Conservation (phyloP, 192 early-diverging fungal genomes). For the Allomyces macrogynus region DNA sequence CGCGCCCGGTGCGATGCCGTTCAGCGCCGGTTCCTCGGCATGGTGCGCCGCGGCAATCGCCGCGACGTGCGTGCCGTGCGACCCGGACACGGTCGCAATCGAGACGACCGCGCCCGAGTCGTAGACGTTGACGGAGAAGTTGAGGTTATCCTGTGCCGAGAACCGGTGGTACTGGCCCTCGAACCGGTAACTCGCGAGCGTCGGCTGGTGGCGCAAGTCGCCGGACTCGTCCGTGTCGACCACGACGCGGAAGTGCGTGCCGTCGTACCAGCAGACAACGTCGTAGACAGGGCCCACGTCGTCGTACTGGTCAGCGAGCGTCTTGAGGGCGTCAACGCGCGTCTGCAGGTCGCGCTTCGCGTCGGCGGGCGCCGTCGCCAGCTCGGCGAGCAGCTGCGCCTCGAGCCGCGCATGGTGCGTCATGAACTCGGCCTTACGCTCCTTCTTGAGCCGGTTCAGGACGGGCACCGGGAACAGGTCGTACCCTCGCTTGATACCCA, state of each 20-base stretch:
- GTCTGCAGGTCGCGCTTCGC: slow-evolving; percentile 36
- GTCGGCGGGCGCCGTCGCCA: slow-evolving; percentile 20
- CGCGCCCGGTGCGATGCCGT: slow-evolving; percentile 88
- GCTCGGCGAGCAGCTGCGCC: slow-evolving; percentile 18
- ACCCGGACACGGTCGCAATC: slow-evolving; percentile 64
- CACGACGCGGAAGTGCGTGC: slow-evolving; percentile 64
- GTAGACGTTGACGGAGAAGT: slow-evolving; percentile 86
- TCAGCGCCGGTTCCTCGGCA: slow-evolving; percentile 59
- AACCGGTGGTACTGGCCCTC: slow-evolving; percentile 55
- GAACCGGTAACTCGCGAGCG: slow-evolving; percentile 7
- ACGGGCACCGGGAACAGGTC: slow-evolving; percentile 51
- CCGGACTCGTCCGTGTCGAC: slow-evolving; percentile 57
- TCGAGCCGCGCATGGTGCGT: slow-evolving; percentile 20
- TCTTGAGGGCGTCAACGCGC: slow-evolving; percentile 41
- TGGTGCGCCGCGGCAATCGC: slow-evolving; percentile 77
- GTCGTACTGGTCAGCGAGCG: slow-evolving; percentile 31
- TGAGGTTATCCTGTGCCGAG: slow-evolving; percentile 54
- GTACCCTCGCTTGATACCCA: slow-evolving; percentile 58
- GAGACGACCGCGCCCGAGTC: slow-evolving; percentile 43
- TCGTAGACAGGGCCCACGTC: slow-evolving; percentile 65
- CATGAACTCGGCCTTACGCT: slow-evolving; percentile 24
- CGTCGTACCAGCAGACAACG: slow-evolving; percentile 74
- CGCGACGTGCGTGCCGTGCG: slow-evolving; percentile 88
- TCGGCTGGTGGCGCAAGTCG: slow-evolving; percentile 29
- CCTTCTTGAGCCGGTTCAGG: slow-evolving; percentile 22